These are phyloP conservation scores for Xerocomellus amylosporus DNA, from an alignment of 768 basidiomycete genomes.

Conservation along the genomic window DNA sequence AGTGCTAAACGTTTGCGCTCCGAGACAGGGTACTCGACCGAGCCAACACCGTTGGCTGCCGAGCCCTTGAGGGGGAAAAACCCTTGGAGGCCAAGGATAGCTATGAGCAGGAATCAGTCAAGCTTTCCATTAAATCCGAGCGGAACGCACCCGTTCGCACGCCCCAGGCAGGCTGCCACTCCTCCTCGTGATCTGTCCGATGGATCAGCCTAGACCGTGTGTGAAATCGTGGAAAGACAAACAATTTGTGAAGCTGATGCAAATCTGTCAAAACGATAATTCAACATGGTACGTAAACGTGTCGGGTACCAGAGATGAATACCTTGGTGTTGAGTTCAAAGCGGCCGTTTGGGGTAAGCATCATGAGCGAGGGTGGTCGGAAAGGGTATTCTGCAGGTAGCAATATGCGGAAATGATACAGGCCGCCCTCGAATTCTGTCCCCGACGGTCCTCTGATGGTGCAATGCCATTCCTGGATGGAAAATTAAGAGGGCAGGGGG, in stretches of 20 bases:
- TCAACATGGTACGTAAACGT: conserved; percentile 12
- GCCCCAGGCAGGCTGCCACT: conserved; percentile 99
- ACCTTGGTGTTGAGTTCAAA: conserved; percentile 97
- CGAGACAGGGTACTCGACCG: conserved; percentile 69
- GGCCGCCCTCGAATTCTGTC: conserved; percentile 90
- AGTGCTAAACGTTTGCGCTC: conserved; percentile 79
- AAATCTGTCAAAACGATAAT: conserved; percentile 53
- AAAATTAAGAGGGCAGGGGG: conserved; percentile 21
- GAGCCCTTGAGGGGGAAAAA: conserved; percentile 90
- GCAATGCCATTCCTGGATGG: conserved; percentile 86
- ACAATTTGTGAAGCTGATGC: conserved; percentile 93
- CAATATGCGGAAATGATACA: conserved; percentile 93
- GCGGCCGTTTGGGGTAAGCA: conserved; percentile 95
- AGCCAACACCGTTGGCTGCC: conserved; percentile 83
- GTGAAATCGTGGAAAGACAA: conserved; percentile 32
- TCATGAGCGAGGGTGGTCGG: conserved; percentile 91
- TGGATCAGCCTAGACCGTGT: conserved; percentile 29
- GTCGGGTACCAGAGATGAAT: conserved; percentile 22
- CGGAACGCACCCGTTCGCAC: conserved; percentile 76
- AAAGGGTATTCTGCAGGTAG: conserved; percentile 95
- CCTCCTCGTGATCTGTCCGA: conserved; percentile 81
- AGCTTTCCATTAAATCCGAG: conserved; percentile 10
- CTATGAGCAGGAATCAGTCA: conserved; percentile 37
- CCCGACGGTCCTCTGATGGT: conserved; percentile 87
- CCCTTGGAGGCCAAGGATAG: conserved; percentile 84